Conservation (phyloP, 2,329 filamentous ascomycete species). For the Colletotrichum simmondsii region DNA sequence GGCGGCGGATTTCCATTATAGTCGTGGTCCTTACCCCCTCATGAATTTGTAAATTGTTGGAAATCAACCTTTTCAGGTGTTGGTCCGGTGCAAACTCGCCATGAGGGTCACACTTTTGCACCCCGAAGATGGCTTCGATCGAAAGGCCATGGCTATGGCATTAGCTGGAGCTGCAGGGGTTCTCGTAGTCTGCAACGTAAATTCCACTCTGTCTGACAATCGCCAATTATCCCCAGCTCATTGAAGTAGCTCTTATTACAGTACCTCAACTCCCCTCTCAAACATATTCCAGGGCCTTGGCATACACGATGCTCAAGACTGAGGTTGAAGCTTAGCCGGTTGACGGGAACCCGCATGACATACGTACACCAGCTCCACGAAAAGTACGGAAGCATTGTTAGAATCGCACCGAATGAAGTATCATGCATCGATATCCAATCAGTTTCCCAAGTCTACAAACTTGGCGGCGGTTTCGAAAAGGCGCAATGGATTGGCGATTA, state of each 20-base stretch:
- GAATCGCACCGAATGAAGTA: not conserved
- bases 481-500: not conserved
- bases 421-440: not conserved
- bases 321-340: not conserved
- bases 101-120: not conserved
- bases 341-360: not conserved
- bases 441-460: not conserved
- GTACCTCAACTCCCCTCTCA: not conserved
- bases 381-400: not conserved
- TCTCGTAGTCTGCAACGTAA: not conserved
- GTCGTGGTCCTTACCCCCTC: not conserved
- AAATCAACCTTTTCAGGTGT: too few relatives aligned
- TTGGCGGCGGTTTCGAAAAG: not conserved
- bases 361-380: not conserved
- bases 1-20: not conserved
- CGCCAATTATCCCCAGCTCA: not conserved
- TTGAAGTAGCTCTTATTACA: not conserved
- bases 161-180: not conserved
- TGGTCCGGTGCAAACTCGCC: too few relatives aligned
- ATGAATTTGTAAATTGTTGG: too few relatives aligned
- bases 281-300: not conserved
- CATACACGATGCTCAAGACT: not conserved
- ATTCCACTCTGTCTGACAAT: not conserved
- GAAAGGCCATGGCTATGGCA: not conserved
- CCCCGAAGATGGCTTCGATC: not conserved